Percentiles rank a stretch among this genome's conserved stretches.
These are phyloP conservation scores for Gynostemma pentaphyllum DNA, from an alignment of 306 rosid species.

Conservation along the genomic window DNA sequence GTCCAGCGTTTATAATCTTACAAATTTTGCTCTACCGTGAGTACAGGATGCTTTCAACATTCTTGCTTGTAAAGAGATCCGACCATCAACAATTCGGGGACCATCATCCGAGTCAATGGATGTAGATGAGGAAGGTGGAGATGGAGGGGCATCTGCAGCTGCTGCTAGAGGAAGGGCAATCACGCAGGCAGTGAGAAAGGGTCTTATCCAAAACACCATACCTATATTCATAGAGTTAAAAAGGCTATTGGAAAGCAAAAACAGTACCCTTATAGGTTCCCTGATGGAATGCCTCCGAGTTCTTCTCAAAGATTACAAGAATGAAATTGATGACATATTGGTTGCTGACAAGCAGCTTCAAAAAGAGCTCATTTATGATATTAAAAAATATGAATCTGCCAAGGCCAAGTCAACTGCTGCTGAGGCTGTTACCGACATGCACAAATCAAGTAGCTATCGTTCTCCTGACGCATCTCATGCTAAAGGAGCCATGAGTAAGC, in stretches of 20 bases:
- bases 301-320: constrained; percentile 85
- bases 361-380: constrained; percentile 76
- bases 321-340: constrained; percentile 78
- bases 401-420: constrained; percentile 57
- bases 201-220: constrained; percentile 72
- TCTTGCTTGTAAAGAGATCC: constrained; percentile 83
- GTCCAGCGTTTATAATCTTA: not conserved
- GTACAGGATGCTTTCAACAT: constrained; percentile 67
- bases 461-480: constrained; percentile 25
- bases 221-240: constrained; percentile 91
- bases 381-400: constrained; percentile 63
- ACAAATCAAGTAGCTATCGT: constrained; percentile 23
- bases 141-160: constrained; percentile 33
- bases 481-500: constrained; percentile 11
- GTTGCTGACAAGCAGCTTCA: constrained; percentile 95
- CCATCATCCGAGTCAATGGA: constrained; percentile 54
- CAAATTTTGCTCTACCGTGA: constrained; percentile 9
- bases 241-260: constrained; percentile 68
- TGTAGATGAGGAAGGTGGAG: constrained; percentile 65
- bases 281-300: constrained; percentile 87
- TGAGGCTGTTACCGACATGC: constrained; percentile 31
- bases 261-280: constrained; percentile 79
- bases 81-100: constrained; percentile 43
- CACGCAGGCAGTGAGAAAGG: constrained; percentile 68
- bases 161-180: constrained; percentile 68